These are phyloP conservation scores for Prunus fruticosa DNA, from an alignment of 306 rosid species.

Conservation along the genomic window DNA sequence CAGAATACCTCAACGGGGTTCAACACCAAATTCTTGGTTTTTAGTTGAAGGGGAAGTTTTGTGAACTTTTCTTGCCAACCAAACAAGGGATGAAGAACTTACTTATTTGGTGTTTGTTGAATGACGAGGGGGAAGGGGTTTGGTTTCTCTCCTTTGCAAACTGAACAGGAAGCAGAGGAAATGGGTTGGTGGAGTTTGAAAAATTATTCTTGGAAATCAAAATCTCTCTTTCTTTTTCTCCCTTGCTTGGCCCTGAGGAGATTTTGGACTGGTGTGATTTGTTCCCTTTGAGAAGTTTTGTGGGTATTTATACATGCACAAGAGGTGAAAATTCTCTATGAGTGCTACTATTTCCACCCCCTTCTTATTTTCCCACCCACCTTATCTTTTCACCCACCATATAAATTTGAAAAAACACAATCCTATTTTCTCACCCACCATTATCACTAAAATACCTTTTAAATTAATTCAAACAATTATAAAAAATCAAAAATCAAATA, in stretches of 20 bases:
- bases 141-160: neutral
- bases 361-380: too few relatives aligned
- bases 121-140: neutral
- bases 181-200: conserved; percentile 9
- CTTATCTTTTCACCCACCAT: too few relatives aligned
- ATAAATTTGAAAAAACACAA: too few relatives aligned
- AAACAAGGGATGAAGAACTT: neutral
- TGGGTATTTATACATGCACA: conserved; percentile 9
- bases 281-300: neutral
- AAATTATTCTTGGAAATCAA: neutral
- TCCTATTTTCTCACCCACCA: too few relatives aligned
- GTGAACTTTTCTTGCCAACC: neutral
- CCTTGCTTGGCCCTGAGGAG: neutral
- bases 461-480: too few relatives aligned
- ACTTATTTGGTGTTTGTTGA: conserved; percentile 7
- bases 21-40: too few relatives aligned
- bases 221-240: neutral
- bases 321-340: neutral
- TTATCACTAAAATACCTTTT: too few relatives aligned
- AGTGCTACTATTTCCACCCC: too few relatives aligned
- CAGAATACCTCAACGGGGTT: too few relatives aligned
- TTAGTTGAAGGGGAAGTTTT: neutral
- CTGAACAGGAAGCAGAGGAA: neutral
- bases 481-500: too few relatives aligned
- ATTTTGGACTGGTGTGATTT: neutral